Base-by-base conservation (phyloP, 495 filamentous ascomycete species). In the Bathelium albidoporum region DNA sequence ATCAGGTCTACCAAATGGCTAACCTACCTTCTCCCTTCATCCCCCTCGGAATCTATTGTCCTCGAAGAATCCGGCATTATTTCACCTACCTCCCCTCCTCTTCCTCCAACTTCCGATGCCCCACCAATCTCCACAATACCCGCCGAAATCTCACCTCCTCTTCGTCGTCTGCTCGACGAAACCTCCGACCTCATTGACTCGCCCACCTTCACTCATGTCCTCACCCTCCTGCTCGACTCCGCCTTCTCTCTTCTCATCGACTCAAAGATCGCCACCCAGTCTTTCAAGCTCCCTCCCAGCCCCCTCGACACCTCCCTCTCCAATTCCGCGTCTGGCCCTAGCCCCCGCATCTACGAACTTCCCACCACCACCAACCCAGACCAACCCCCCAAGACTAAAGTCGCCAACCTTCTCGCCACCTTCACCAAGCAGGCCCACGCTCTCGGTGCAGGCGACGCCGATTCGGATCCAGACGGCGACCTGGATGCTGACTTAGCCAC, bases 141-240 rank as follows among this genome's bases (percentile, higher is more conserved):
- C 73, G 7, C 73, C 77, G 79, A 77, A 18, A 74, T 80, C 9
- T 72, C 81, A 14, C 79, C 82, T 53, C 77, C 80, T 32, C 83
- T 97, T 67, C 88, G 93, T 59, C 86, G 89, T 60, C 82, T 99
- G n/a, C 79, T 98, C 1, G 91, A 97, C 70, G 94, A 97, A 75
- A 97, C 94, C 11, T 87, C 94, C 24, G 94, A 98, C 73, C 80
- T 97, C 20, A 88, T 98, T 67, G 95, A 98, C 62, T 96, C 93
- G 0, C 95, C 95, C 0, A 81, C 87, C 22, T 96, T 97, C 74
- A 82, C 85, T 7, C 85, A 86, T 64, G 90, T 97, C 34, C 76
- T 94, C 45, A 90, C 88, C 9, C 83, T 88, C 64, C 83, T 97
- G 62, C 87, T 97, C 65, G 91, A 97, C 72, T 83, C 91, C 49